Base-by-base conservation (phyloP, 2,329 filamentous ascomycete genomes). In the Incumbomyces lentus region DNA sequence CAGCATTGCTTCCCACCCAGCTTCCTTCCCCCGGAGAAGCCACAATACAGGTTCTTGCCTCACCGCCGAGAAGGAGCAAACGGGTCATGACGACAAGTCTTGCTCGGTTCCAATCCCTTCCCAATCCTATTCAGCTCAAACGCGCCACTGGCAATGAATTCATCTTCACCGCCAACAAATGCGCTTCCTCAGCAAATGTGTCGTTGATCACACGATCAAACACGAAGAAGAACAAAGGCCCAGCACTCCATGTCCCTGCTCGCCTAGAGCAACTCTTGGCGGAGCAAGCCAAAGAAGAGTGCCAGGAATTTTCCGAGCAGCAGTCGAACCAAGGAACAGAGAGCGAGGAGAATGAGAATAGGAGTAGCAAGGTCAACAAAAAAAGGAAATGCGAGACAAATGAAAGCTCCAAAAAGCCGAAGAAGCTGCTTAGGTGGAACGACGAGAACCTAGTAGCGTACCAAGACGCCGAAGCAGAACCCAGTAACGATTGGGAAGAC, bases 131-230 rank as follows among this genome's bases (percentile, higher is more conserved):
- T 40, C 60, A 67, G 3, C 60, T 70, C 16, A 67, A 68, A 41
- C 65, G 68, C 11, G 60, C 67, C 2, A 68, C 65, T 40, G 68
- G 68, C 4, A 68, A 60, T 5, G 68, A 71, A 42, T 70, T 71
- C 43, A 58, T 70, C 22, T 69, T 69, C 45, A 56, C 63, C 19
- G 31, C 40, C 8, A 50, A 49, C 22, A 60, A 68, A 40, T 59
- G 60, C 10, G 64, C 66, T 2, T 66, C 69, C 40, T 58, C 60
- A 5, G 67, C 69, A 51, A 61, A 69, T 34, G 49, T 69, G 22
- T 64, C 68, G 0, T 56, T 69, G 34, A 47, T 58, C 11, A 70
- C 68, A 5, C 61, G 65, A 44, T 60, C 62, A 18, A 70, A 71
- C 49, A 71, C 68, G 10, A 61, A 61, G 42, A 55, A 59, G 26